Evolutionary conservation across 2,329 filamentous ascomycete species (phyloP).

Genomic region (Aureobasidium subglaciale): DNA sequence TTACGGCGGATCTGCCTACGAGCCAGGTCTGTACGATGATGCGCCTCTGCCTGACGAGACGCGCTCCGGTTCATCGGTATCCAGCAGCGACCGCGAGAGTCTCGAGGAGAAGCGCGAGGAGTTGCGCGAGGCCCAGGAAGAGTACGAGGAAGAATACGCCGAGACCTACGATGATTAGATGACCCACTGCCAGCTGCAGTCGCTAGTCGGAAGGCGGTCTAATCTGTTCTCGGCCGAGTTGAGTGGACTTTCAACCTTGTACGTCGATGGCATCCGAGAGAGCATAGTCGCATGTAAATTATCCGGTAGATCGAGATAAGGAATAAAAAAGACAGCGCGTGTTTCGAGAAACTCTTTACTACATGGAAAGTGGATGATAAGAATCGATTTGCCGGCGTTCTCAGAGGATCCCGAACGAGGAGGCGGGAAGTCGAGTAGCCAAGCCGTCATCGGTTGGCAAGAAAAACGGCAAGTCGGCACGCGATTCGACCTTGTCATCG

Average conservation of each 20-base stretch:
- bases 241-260: background rate
- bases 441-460: background rate
- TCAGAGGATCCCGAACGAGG: background rate
- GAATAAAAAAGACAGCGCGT: background rate
- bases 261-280: background rate
- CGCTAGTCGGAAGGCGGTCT: background rate
- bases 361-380: background rate
- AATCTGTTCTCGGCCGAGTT: background rate
- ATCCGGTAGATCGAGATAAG: background rate
- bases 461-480: background rate
- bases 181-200: background rate
- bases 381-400: background rate
- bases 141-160: slow-evolving; percentile 46
- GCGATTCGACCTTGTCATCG: background rate
- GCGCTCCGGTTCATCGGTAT: slow-evolving; percentile 5
- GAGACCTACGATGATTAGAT: slow-evolving; percentile 32
- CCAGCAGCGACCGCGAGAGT: slow-evolving; percentile 46
- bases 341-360: background rate
- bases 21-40: slow-evolving; percentile 14
- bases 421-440: background rate
- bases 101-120: slow-evolving; percentile 33
- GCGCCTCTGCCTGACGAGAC: slow-evolving; percentile 14
- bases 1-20: slow-evolving; percentile 13
- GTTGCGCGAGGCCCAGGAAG: slow-evolving; percentile 43
- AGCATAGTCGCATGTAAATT: background rate